phyloP scores from a whole-genome alignment of 768 basidiomycete genomes.

The Gautieria morchelliformis region DNA sequence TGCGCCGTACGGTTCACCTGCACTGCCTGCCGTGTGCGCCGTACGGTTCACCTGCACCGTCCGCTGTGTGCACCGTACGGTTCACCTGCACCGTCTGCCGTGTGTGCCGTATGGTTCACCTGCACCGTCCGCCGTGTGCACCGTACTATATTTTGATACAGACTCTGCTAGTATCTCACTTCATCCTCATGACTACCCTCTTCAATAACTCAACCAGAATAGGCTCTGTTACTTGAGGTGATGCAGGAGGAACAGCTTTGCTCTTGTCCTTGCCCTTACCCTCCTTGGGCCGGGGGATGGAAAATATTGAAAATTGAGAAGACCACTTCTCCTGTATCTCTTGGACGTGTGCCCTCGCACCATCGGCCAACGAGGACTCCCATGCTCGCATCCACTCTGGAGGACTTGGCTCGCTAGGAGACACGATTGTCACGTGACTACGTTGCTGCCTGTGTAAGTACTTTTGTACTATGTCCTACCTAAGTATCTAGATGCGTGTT shows the following conservation, averaged over 20 bases:
- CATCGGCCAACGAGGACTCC: not conserved
- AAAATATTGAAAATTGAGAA: not conserved
- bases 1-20: too few species aligned
- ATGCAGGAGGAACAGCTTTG: not conserved
- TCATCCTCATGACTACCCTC: too few species aligned
- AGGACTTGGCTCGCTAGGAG: not conserved
- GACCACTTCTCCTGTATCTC: not conserved
- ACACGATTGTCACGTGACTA: not conserved
- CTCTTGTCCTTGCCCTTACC: not conserved
- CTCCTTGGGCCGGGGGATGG: not conserved
- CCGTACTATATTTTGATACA: too few species aligned
- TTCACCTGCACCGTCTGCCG: too few species aligned
- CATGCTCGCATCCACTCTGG: slow-evolving; percentile 5
- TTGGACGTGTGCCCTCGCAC: not conserved
- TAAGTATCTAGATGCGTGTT: slow-evolving; percentile 22
- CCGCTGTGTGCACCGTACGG: too few species aligned
- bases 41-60: too few species aligned
- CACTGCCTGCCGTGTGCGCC: too few species aligned
- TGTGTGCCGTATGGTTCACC: too few species aligned
- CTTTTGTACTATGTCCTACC: too few species aligned
- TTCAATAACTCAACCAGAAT: slow-evolving; percentile 1
- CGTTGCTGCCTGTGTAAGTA: not conserved
- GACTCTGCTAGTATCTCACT: too few species aligned
- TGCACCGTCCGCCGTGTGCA: too few species aligned
- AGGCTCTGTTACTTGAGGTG: not conserved